Percentiles rank a stretch among this genome's conserved stretches.
phyloP scores from a whole-genome alignment of 371 early-diverging fungal genomes.

The Syncephalastrum monosporum region DNA sequence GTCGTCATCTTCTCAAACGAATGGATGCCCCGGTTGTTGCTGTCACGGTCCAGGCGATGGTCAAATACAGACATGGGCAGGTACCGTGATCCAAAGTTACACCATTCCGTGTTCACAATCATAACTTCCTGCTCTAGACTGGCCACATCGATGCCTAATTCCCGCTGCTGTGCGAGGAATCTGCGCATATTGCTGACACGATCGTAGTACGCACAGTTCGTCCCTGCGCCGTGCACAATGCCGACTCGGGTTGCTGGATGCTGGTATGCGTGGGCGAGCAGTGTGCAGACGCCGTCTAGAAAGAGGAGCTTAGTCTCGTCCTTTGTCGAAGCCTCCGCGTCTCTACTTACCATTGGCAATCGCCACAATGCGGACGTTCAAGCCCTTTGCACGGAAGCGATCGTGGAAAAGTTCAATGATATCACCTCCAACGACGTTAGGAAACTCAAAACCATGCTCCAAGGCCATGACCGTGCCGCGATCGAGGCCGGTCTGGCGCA shows the following conservation, averaged over 20 bases:
- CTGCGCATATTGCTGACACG: constrained; percentile 34
- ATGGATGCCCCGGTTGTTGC: constrained; percentile 74
- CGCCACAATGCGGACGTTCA: constrained; percentile 46
- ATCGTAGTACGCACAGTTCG: constrained; percentile 88
- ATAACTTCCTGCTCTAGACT: constrained; percentile 61
- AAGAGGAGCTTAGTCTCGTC: neutral
- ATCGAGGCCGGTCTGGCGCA: constrained; percentile 42
- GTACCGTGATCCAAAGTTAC: constrained; percentile 66
- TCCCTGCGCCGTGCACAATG: constrained; percentile 92
- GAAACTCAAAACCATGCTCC: constrained; percentile 46
- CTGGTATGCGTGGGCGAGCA: constrained; percentile 86
- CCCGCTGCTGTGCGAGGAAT: constrained; percentile 14
- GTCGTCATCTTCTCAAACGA: constrained; percentile 92
- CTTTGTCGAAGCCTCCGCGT: too few species aligned
- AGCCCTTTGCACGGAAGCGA: constrained; percentile 39
- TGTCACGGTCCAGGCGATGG: constrained; percentile 68
- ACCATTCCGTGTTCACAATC: constrained; percentile 91
- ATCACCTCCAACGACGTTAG: constrained; percentile 42
- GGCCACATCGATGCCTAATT: constrained; percentile 13
- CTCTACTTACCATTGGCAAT: constrained; percentile 43
- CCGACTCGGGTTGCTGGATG: constrained; percentile 87
- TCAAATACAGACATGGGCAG: constrained; percentile 85
- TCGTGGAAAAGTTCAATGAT: constrained; percentile 37
- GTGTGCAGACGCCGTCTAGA: constrained; percentile 88
- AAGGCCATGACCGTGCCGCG: constrained; percentile 37